Evolutionary conservation across 305 asterid species (phyloP), one percentile per base, ranked within the genome.

Genomic region (Solanum hybrid): DNA sequence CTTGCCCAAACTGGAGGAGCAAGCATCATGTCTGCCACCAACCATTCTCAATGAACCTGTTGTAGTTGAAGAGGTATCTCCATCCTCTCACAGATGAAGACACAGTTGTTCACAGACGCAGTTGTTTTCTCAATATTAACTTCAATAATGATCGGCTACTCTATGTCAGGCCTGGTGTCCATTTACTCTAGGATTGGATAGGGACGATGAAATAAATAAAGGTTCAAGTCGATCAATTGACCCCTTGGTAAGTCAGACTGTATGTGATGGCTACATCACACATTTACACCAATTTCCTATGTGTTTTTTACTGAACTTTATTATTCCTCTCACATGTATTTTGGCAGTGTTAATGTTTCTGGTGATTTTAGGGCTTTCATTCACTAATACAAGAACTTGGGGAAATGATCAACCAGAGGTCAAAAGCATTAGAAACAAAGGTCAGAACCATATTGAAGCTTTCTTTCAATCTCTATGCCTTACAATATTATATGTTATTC

Each of bases 111-210:
- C 79, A 88, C 32, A 91, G 80, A 84, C 2, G 3, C 31, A 84
- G n/a, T 20, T 85, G 88, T 85, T 85, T 84, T 85, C 12, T 85
- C 76, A 45, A 29, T 51, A 17, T 39, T 81, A 38, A 80, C 86
- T 38, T 81, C 7, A 38, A 61, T 84, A 31, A 31, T 57, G 77
- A 31, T 85, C 37, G 31, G 76, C 31, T 57, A 31, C 41, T 57
- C 41, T 57, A 78, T 95, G 75, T 90, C 95, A 97, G 99, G 98
- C 95, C 72, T 97, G 98, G 98, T 87, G 89, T 88, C 99, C 99
- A 75, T 95, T 97, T 92, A 84, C 84, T 93, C 89, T 94, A 89
- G 94, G 95, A 75, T 37, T 89, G 92, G 95, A 95, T 79, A 92
- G 90, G 89, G 94, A 93, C 91, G 93, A 89, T 57, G 94, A 90